Percentiles rank a stretch among this genome's conserved stretches.
Evolutionary conservation across 1,139 yeast species (phyloP).

Genomic region (Debaryomyces coudertii): DNA sequence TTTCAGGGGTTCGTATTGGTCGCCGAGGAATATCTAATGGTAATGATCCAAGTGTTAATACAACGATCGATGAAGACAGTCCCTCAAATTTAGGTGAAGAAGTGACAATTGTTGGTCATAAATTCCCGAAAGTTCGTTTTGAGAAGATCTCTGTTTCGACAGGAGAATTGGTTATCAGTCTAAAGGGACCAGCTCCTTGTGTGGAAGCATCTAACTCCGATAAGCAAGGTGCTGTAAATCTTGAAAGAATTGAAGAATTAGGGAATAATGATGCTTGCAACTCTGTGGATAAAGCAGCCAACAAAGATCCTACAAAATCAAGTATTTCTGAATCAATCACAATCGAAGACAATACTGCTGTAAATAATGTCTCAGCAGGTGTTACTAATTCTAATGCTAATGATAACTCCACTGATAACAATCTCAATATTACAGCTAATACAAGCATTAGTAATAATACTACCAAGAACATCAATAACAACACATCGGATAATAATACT

Average conservation of each 20-base stretch:
- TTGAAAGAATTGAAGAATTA: not conserved
- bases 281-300: not conserved
- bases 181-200: conserved; percentile 73
- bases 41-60: conserved; percentile 19
- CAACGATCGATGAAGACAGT: conserved; percentile 35
- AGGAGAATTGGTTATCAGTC: conserved; percentile 73
- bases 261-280: not conserved
- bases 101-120: conserved; percentile 85
- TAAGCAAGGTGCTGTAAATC: not conserved
- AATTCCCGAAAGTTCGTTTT: conserved; percentile 83
- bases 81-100: conserved; percentile 88
- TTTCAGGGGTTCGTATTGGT: conserved; percentile 87
- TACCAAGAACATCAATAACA: conserved; percentile 1
- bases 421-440: not conserved
- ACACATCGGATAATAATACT: conserved; percentile 5
- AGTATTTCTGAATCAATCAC: conserved; percentile 3
- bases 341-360: not conserved
- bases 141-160: conserved; percentile 88
- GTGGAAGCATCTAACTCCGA: not conserved
- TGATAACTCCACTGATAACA: not conserved
- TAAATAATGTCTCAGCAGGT: not conserved
- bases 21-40: conserved; percentile 44
- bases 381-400: not conserved
- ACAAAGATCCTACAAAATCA: conserved; percentile 2
- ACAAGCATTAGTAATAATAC: not conserved